Conservation (phyloP, 805 yeast species). For the Ogataea philodendri region DNA sequence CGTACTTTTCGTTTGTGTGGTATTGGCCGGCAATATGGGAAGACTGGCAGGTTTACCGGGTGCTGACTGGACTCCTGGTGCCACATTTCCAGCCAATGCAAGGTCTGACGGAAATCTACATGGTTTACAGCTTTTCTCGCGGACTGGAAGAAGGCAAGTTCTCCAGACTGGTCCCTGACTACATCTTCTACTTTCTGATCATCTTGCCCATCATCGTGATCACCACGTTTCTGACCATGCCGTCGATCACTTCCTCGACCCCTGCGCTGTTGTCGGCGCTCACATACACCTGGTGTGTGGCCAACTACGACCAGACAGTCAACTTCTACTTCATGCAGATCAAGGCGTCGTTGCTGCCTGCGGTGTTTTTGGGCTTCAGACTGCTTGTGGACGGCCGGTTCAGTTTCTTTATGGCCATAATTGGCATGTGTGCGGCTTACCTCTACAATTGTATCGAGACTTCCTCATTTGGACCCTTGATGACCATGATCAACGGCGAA, state of each 20-base stretch:
- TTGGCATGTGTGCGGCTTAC: conserved; percentile 58
- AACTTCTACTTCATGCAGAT: conserved; percentile 53
- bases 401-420: conserved; percentile 39
- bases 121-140: conserved; percentile 55
- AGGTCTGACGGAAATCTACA: conserved; percentile 51
- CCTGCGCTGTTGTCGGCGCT: conserved; percentile 51
- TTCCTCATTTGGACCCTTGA: conserved; percentile 47
- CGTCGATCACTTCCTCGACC: conserved; percentile 30
- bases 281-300: conserved; percentile 61
- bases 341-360: conserved; percentile 55
- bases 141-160: conserved; percentile 56
- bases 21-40: conserved; percentile 32
- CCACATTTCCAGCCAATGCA: conserved; percentile 42
- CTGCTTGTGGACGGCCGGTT: conserved; percentile 45
- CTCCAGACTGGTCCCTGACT: conserved; percentile 49
- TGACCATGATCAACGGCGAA: conserved; percentile 32
- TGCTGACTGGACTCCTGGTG: conserved; percentile 50
- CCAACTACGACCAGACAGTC: conserved; percentile 50
- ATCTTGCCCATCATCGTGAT: conserved; percentile 47
- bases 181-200: conserved; percentile 50
- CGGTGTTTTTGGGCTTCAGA: conserved; percentile 40
- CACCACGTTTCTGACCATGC: conserved; percentile 29
- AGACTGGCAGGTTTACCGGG: conserved; percentile 43
- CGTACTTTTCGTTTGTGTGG: conserved; percentile 26
- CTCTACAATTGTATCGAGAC: conserved; percentile 63